Conservation (phyloP, 768 basidiomycete species). For the Boletus vermiculosoides region DNA sequence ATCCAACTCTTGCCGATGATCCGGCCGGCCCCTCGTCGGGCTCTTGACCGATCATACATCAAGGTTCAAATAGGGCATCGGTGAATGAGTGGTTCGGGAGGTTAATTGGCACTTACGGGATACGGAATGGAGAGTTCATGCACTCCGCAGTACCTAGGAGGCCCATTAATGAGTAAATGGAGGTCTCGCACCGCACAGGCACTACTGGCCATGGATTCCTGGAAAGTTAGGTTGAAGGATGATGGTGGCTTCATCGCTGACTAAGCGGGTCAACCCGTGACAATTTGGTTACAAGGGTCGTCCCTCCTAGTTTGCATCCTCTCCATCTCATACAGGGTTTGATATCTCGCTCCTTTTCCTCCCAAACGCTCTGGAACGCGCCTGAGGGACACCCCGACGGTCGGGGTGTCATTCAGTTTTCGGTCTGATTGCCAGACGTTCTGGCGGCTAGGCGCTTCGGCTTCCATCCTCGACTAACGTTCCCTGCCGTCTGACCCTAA, state of each 20-base stretch:
- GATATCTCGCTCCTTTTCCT: background rate
- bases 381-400: background rate
- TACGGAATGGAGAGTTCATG: conserved; percentile 14
- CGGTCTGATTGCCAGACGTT: background rate
- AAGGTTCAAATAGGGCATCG: background rate
- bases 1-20: conserved; percentile 10
- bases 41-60: background rate
- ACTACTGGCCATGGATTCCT: conserved; percentile 3
- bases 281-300: conserved; percentile 2
- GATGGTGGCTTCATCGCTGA: conserved; percentile 8
- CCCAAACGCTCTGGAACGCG: background rate
- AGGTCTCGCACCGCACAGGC: background rate
- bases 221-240: conserved; percentile 21
- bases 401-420: background rate
- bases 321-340: background rate
- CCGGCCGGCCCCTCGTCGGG: conserved; percentile 18
- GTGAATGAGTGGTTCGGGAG: background rate
- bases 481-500: background rate
- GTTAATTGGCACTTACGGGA: conserved; percentile 11
- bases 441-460: background rate
- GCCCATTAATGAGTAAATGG: background rate
- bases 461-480: conserved; percentile 11
- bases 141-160: conserved; percentile 3
- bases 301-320: background rate
- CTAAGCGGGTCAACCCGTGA: conserved; percentile 19